A percentile compares a stretch with the other conserved stretches of the same genome.
These are phyloP conservation scores for Paulownia fortunei DNA, from an alignment of 257 asterid species.

Conservation along the genomic window DNA sequence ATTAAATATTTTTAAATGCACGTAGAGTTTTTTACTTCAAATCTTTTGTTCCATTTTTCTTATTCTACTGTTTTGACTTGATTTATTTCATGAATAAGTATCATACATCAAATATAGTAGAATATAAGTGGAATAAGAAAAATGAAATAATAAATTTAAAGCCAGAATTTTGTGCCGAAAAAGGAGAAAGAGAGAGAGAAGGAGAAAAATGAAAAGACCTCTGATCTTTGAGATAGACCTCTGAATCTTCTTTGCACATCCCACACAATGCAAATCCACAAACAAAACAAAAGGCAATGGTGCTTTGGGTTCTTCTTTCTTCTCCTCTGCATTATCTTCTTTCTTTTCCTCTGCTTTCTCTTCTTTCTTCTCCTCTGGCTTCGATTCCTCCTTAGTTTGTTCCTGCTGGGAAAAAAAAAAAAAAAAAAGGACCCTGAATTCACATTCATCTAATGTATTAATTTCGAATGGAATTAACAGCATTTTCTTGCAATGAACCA, in stretches of 20 bases:
- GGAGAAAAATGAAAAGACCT: slow-evolving; percentile 49
- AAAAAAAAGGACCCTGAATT: no score
- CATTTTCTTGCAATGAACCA: slow-evolving; percentile 20
- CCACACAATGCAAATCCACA: slow-evolving; percentile 82
- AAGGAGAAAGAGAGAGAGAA: no score
- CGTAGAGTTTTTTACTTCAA: no score
- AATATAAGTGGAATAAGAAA: no score
- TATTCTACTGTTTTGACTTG: no score
- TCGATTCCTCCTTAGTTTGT: slow-evolving; percentile 46
- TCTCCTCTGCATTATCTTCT: slow-evolving; percentile 44
- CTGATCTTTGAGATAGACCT: slow-evolving; percentile 69
- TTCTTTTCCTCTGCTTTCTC: slow-evolving; percentile 41
- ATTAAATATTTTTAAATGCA: no score
- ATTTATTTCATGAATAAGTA: no score
- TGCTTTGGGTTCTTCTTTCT: slow-evolving; percentile 64
- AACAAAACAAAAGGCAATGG: slow-evolving; percentile 69
- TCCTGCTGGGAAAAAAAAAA: slow-evolving; percentile 36
- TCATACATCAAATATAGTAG: no score
- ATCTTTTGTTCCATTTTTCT: no score
- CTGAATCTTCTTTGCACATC: slow-evolving; percentile 88
- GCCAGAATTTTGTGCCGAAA: no score
- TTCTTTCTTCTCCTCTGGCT: slow-evolving; percentile 46
- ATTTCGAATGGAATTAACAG: not conserved
- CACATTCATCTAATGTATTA: not conserved
- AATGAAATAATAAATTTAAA: no score